These are phyloP conservation scores for Spathaspora girioi DNA, from an alignment of 805 yeast species.

Conservation along the genomic window DNA sequence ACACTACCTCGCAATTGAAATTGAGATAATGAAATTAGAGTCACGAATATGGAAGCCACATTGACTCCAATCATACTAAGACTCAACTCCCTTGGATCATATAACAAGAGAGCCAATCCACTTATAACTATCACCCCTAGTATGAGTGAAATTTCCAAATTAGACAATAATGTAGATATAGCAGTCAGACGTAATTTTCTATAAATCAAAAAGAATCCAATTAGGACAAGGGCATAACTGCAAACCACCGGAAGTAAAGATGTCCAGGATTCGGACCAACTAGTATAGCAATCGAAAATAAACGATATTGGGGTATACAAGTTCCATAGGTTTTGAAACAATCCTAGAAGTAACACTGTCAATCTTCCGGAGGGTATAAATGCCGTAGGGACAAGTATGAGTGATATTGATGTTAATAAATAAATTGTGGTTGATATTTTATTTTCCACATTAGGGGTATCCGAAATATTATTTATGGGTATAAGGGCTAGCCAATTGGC, in stretches of 20 bases:
- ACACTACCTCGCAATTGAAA: constrained; percentile 13
- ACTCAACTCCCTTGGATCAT: constrained; percentile 6
- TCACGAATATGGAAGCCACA: constrained; percentile 20
- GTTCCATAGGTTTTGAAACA: constrained; percentile 27
- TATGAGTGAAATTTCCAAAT: constrained; percentile 2
- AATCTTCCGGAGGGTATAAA: constrained; percentile 22
- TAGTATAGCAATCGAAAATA: constrained; percentile 20
- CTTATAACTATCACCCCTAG: constrained; percentile 1
- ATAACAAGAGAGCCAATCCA: background rate
- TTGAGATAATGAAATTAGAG: constrained; percentile 22
- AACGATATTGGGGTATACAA: constrained; percentile 27
- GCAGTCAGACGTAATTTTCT: background rate
- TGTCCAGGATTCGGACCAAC: constrained; percentile 5
- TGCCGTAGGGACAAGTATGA: constrained; percentile 13
- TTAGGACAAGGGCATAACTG: constrained; percentile 12
- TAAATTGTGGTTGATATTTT: constrained; percentile 1
- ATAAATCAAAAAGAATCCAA: constrained; percentile 5
- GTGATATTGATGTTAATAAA: constrained; percentile 11
- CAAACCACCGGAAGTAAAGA: constrained; percentile 4
- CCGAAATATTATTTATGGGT: background rate
- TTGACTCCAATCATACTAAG: constrained; percentile 21
- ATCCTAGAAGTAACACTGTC: constrained; percentile 24
- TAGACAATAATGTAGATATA: constrained; percentile 1
- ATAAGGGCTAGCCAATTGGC: background rate
- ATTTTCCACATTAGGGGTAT: background rate